Percentiles rank a stretch among this genome's conserved stretches.
phyloP scores from a whole-genome alignment of 768 basidiomycete genomes.

The Cubamyces lactineus region DNA sequence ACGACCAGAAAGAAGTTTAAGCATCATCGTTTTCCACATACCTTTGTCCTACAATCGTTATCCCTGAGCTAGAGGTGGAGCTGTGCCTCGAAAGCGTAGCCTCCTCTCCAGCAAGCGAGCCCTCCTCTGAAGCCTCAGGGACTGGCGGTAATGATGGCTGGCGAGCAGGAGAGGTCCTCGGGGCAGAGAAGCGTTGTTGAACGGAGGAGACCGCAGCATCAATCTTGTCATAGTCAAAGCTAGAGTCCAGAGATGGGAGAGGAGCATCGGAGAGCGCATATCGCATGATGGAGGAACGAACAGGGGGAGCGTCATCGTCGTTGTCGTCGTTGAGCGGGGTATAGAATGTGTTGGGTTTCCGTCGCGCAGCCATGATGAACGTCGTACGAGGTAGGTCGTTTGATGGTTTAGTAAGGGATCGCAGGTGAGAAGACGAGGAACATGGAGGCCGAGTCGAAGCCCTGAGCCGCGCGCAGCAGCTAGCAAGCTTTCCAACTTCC shows the following conservation, averaged over 20 bases:
- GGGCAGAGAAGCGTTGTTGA: constrained; percentile 16
- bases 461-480: constrained; percentile 9
- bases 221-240: constrained; percentile 13
- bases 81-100: constrained; percentile 28
- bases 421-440: background rate
- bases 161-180: constrained; percentile 23
- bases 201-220: constrained; percentile 10
- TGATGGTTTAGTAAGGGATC: background rate
- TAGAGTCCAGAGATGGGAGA: constrained; percentile 8
- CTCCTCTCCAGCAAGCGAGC: constrained; percentile 24
- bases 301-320: constrained; percentile 15
- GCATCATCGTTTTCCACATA: background rate
- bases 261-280: constrained; percentile 16
- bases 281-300: constrained; percentile 23
- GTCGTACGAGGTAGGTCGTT: background rate
- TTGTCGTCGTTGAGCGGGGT: constrained; percentile 22
- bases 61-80: constrained; percentile 13
- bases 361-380: constrained; percentile 17
- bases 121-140: constrained; percentile 31
- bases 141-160: constrained; percentile 29
- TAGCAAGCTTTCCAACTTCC: background rate
- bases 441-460: background rate
- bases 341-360: constrained; percentile 19
- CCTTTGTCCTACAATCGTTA: constrained; percentile 19
- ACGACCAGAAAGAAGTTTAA: no score